Conservation (phyloP, 1,284 basidiomycete species). For the Prillingera fragicola region DNA sequence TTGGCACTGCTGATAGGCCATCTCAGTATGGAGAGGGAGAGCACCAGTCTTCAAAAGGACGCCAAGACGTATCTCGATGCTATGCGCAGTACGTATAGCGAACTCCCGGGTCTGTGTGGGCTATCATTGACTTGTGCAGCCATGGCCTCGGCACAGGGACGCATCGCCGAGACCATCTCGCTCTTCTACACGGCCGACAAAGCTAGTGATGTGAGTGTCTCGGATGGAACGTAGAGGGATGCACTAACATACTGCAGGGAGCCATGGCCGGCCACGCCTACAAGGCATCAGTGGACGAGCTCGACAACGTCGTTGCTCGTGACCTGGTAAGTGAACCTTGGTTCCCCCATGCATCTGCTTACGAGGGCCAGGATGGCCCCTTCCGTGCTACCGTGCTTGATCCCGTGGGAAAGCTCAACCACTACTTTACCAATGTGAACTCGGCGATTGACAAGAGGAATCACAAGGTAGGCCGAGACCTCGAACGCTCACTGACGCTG, state of each 20-base stretch:
- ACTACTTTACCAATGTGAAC: conserved; percentile 91
- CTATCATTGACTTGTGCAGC: conserved; percentile 53
- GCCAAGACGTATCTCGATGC: conserved; percentile 92
- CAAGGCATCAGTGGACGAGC: conserved; percentile 87
- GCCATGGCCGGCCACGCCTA: conserved; percentile 98
- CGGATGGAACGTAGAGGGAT: background rate
- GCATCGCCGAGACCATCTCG: conserved; percentile 90
- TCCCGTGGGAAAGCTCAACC: conserved; percentile 90
- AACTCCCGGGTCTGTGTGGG: conserved; percentile 58
- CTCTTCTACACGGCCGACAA: conserved; percentile 86
- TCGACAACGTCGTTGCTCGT: conserved; percentile 76
- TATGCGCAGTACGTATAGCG: conserved; percentile 65
- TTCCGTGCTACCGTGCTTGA: conserved; percentile 93
- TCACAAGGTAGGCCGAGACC: conserved; percentile 68
- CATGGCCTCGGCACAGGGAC: conserved; percentile 87
- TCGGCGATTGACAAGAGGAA: conserved; percentile 90
- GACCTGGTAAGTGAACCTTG: conserved; percentile 63
- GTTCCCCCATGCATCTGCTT: background rate
- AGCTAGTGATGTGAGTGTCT: conserved; percentile 58
- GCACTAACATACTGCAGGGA: conserved; percentile 49
- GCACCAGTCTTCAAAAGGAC: conserved; percentile 84
- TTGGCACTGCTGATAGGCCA: conserved; percentile 4
- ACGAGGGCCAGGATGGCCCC: conserved; percentile 67
- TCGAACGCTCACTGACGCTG: background rate
- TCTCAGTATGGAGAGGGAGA: conserved; percentile 86